phyloP scores from a whole-genome alignment of 306 rosid genomes.

The Nissolia schottii region DNA sequence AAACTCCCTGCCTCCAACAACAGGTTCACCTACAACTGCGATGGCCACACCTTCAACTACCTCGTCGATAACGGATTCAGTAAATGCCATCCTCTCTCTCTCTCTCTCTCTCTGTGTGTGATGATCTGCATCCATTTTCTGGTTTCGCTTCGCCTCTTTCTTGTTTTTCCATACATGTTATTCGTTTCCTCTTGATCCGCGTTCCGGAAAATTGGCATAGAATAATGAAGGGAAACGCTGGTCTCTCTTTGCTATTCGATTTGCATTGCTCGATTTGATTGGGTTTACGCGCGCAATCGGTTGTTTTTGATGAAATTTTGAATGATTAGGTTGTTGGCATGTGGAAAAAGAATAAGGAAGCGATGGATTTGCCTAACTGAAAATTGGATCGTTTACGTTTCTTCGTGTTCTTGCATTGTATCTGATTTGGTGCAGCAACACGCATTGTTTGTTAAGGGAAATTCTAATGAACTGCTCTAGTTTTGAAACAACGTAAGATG shows the following conservation, averaged over 20 bases:
- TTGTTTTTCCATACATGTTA: background rate
- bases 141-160: background rate
- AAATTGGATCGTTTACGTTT: background rate
- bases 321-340: background rate
- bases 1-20: slow-evolving; percentile 77
- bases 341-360: background rate
- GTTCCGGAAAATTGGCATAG: background rate
- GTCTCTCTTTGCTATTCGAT: background rate
- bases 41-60: slow-evolving; percentile 90
- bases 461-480: background rate
- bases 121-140: slow-evolving; percentile 7
- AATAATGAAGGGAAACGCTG: background rate
- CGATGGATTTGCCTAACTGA: background rate
- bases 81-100: slow-evolving; percentile 21
- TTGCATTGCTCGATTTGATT: slow-evolving; percentile 19
- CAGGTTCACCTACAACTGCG: slow-evolving; percentile 90
- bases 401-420: background rate
- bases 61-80: slow-evolving; percentile 90
- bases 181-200: slow-evolving; percentile 28
- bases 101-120: background rate
- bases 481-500: background rate
- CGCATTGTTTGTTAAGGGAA: background rate
- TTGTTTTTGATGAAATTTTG: background rate
- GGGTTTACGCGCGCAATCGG: background rate
- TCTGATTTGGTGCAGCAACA: background rate